Percentiles rank a stretch among this genome's conserved stretches.
Evolutionary conservation across 345 rosid genomes (phyloP).

Genomic region (Ailanthus altissimus): DNA sequence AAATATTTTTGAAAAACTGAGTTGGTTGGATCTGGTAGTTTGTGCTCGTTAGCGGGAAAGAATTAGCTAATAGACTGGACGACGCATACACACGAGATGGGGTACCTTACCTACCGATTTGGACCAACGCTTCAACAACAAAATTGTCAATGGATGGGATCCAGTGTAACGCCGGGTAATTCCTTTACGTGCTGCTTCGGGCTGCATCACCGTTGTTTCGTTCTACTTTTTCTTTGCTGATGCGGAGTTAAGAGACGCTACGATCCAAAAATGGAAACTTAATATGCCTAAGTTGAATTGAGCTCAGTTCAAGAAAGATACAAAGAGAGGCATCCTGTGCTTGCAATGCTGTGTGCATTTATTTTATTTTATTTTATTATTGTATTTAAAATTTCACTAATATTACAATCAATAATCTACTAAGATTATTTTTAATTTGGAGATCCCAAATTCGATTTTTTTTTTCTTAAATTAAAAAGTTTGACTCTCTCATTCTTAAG

Average conservation of each 20-base stretch:
- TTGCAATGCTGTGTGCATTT: neutral
- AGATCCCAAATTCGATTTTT: too few relatives aligned
- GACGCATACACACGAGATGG: neutral
- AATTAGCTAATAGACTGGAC: neutral
- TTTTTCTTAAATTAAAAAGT: too few relatives aligned
- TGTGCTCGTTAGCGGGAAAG: neutral
- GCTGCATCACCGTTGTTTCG: neutral
- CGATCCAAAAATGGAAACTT: slow-evolving; percentile 17
- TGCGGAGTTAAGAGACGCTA: neutral
- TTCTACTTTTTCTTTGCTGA: neutral
- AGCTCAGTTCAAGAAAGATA: neutral
- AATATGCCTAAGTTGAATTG: neutral
- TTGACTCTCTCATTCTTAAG: too few relatives aligned
- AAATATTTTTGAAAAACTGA: neutral
- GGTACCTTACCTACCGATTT: neutral
- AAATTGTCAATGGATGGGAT: neutral
- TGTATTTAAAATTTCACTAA: too few relatives aligned
- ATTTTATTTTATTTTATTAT: too few relatives aligned
- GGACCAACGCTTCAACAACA: neutral
- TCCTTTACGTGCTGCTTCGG: too few relatives aligned
- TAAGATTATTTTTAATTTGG: too few relatives aligned
- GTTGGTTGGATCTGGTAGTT: neutral
- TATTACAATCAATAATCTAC: too few relatives aligned
- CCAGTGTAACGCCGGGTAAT: neutral
- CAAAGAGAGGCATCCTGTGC: neutral